Conservation (phyloP, 805 yeast genomes). For the Starmerella lactis-condensi region DNA sequence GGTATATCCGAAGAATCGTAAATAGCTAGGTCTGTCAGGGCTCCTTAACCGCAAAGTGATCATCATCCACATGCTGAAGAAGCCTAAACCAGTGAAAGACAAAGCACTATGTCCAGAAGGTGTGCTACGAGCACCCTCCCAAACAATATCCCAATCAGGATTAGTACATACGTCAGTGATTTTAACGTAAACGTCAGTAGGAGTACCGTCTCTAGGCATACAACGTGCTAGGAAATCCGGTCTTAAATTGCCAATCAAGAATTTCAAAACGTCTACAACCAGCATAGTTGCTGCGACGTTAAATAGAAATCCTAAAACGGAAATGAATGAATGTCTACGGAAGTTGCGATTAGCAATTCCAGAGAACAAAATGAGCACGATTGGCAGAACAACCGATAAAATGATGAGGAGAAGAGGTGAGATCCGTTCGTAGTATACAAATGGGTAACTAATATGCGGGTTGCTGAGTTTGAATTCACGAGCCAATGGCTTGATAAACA, state of each 20-base stretch:
- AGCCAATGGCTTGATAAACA: constrained; percentile 37
- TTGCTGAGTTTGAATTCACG: constrained; percentile 65
- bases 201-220: constrained; percentile 41
- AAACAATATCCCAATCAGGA: constrained; percentile 18
- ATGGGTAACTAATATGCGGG: constrained; percentile 62
- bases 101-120: constrained; percentile 42
- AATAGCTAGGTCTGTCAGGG: background rate
- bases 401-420: constrained; percentile 35
- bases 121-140: constrained; percentile 38
- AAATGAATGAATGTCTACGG: constrained; percentile 29
- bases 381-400: constrained; percentile 18
- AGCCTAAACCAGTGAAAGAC: constrained; percentile 34
- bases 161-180: constrained; percentile 24
- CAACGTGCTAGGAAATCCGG: constrained; percentile 88
- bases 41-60: constrained; percentile 20
- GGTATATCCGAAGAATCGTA: constrained; percentile 1
- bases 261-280: constrained; percentile 56
- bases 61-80: constrained; percentile 32
- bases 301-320: constrained; percentile 46
- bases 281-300: constrained; percentile 42
- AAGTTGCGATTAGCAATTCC: constrained; percentile 5
- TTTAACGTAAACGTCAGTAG: constrained; percentile 23
- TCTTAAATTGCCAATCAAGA: constrained; percentile 73
- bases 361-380: constrained; percentile 14
- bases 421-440: constrained; percentile 57